Evolutionary conservation across 768 basidiomycete species (phyloP).

Genomic region (Mycena capillaripes): DNA sequence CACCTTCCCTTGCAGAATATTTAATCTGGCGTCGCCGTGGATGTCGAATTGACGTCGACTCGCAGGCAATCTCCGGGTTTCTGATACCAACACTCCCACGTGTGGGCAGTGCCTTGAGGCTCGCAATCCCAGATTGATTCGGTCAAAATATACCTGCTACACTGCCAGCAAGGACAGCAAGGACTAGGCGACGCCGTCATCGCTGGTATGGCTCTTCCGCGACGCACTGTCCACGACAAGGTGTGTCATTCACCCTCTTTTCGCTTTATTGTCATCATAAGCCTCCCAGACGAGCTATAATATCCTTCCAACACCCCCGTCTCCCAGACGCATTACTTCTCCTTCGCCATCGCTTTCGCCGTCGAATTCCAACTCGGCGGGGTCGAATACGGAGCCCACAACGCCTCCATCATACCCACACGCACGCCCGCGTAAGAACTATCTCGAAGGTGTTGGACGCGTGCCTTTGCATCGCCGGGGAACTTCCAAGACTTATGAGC

Average conservation of each 20-base stretch:
- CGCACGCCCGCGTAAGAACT: constrained; percentile 59
- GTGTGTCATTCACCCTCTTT: constrained; percentile 1
- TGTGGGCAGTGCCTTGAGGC: neutral
- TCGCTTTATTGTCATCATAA: neutral
- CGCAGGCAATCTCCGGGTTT: constrained; percentile 15
- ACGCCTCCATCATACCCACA: constrained; percentile 61
- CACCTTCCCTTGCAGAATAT: constrained; percentile 1
- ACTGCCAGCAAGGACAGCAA: constrained; percentile 20
- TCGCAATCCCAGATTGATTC: constrained; percentile 7
- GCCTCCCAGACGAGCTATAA: constrained; percentile 41
- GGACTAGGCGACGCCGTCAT: neutral
- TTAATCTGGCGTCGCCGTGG: neutral
- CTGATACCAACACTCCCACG: constrained; percentile 21
- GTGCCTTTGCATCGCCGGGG: constrained; percentile 85
- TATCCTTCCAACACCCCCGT: constrained; percentile 45
- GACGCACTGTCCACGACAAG: constrained; percentile 35
- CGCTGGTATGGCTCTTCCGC: constrained; percentile 27
- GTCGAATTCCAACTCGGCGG: constrained; percentile 51
- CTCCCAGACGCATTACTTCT: constrained; percentile 46
- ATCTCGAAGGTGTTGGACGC: constrained; percentile 72
- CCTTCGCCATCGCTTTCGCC: constrained; percentile 56
- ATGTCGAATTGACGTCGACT: neutral
- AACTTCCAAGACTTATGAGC: constrained; percentile 85
- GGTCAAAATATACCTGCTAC: constrained; percentile 14
- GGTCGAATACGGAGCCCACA: constrained; percentile 57